Conservation (phyloP, 2,329 filamentous ascomycete species). For the Westerdykella aurantiaca region DNA sequence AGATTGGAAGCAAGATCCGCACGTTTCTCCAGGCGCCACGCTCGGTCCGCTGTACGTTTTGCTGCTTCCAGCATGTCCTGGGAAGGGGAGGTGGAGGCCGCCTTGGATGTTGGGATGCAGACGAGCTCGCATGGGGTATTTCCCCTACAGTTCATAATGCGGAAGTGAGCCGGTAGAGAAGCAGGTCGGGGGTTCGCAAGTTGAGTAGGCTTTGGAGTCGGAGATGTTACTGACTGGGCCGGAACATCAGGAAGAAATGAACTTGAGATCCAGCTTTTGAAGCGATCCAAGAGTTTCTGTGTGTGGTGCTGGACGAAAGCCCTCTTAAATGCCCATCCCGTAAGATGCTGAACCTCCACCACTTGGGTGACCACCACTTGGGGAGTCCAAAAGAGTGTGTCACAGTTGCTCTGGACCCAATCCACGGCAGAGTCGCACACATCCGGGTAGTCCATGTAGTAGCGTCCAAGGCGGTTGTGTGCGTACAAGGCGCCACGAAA, state of each 20-base stretch:
- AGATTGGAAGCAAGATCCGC: too few relatives aligned
- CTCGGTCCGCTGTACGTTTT: too few relatives aligned
- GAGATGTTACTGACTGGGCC: too few relatives aligned
- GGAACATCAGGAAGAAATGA: too few relatives aligned
- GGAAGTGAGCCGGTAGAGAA: constrained; percentile 11
- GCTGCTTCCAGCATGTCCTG: too few relatives aligned
- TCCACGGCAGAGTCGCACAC: constrained; percentile 13
- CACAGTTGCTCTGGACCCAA: constrained; percentile 21
- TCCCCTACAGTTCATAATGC: constrained; percentile 3
- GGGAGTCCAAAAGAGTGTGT: constrained; percentile 15
- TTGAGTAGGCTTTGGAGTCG: neutral
- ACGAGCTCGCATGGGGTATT: constrained; percentile 8
- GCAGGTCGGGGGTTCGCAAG: neutral
- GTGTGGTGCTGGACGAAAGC: neutral
- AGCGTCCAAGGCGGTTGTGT: constrained; percentile 3
- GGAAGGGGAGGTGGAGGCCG: neutral
- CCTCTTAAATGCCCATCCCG: constrained; percentile 2
- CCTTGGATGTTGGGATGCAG: constrained; percentile 1
- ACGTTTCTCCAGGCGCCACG: too few relatives aligned
- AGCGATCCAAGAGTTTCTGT: neutral
- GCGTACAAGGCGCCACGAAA: constrained; percentile 14
- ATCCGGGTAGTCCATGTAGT: constrained; percentile 11
- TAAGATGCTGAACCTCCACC: constrained; percentile 1
- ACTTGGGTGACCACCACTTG: constrained; percentile 6
- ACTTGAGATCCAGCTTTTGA: neutral